Evolutionary conservation across 2,329 filamentous ascomycete genomes (phyloP).

Genomic region (Cladosporium sp.): DNA sequence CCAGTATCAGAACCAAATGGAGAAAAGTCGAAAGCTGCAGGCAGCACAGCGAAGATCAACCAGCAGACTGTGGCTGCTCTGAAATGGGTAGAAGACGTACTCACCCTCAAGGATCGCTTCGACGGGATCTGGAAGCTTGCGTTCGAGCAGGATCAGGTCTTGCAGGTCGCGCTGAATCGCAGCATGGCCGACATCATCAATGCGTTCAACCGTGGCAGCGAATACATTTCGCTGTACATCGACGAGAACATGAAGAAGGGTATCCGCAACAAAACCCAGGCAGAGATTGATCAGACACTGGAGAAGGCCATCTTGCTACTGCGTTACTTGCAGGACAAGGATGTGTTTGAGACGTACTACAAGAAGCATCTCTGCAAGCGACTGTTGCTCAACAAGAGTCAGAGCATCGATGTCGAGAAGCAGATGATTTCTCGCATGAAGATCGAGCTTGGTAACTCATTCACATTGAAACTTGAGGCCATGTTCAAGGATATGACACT

Average conservation of each 20-base stretch:
- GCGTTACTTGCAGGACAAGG: slow-evolving; percentile 84
- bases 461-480: slow-evolving; percentile 86
- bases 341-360: slow-evolving; percentile 95
- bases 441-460: slow-evolving; percentile 88
- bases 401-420: slow-evolving; percentile 88
- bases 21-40: slow-evolving; percentile 46
- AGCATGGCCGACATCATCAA: slow-evolving; percentile 95
- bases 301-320: slow-evolving; percentile 87
- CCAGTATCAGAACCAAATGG: slow-evolving; percentile 41
- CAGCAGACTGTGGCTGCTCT: slow-evolving; percentile 83
- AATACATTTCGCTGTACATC: slow-evolving; percentile 93
- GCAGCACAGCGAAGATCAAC: slow-evolving; percentile 51
- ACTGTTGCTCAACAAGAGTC: slow-evolving; percentile 80
- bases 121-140: slow-evolving; percentile 71
- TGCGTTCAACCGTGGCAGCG: slow-evolving; percentile 72
- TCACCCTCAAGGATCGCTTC: slow-evolving; percentile 83
- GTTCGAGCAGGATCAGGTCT: slow-evolving; percentile 68
- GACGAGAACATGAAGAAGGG: slow-evolving; percentile 94
- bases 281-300: slow-evolving; percentile 75
- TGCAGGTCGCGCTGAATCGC: slow-evolving; percentile 78
- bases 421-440: slow-evolving; percentile 97
- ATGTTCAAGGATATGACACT: slow-evolving; percentile 97
- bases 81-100: slow-evolving; percentile 90
- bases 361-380: slow-evolving; percentile 92
- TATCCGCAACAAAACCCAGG: slow-evolving; percentile 86